phyloP scores from a whole-genome alignment of 129 eudicot genomes.

The Artemisia tridentata region DNA sequence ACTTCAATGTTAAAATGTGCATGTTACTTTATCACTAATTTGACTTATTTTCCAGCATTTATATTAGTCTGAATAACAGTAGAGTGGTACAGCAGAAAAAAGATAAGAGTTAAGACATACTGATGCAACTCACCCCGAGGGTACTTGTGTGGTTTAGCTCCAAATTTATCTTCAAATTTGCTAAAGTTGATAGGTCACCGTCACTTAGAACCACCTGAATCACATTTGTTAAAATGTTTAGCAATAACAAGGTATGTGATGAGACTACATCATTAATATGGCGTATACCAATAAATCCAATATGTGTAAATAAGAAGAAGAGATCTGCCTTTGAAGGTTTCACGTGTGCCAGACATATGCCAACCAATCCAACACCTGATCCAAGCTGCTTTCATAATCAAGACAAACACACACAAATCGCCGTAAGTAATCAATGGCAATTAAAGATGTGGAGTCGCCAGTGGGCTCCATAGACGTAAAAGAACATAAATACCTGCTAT shows the following conservation, averaged over 20 bases:
- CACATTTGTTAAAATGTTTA: neutral
- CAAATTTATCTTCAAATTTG: constrained; percentile 72
- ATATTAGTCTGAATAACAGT: constrained; percentile 4
- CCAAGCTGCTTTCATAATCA: constrained; percentile 59
- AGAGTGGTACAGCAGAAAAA: neutral
- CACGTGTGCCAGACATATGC: constrained; percentile 67
- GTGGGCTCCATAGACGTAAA: neutral
- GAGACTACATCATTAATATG: neutral
- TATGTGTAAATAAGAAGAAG: constrained; percentile 14
- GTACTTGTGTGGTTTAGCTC: constrained; percentile 50
- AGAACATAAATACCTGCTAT: neutral
- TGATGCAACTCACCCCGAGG: constrained; percentile 38
- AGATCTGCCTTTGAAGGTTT: constrained; percentile 67
- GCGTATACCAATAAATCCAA: too few species aligned
- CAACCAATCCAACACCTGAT: constrained; percentile 98
- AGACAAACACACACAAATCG: constrained; percentile 16
- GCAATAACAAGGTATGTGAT: neutral
- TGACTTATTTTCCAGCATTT: neutral
- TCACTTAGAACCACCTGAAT: constrained; percentile 82
- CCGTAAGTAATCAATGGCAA: neutral
- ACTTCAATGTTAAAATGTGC: neutral
- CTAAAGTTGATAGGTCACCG: constrained; percentile 84
- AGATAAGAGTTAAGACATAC: neutral
- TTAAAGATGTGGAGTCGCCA: neutral
- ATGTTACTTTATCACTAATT: neutral